Evolutionary conservation across 2,329 filamentous ascomycete genomes (phyloP).

Genomic region (Davidsoniella eucalypti): DNA sequence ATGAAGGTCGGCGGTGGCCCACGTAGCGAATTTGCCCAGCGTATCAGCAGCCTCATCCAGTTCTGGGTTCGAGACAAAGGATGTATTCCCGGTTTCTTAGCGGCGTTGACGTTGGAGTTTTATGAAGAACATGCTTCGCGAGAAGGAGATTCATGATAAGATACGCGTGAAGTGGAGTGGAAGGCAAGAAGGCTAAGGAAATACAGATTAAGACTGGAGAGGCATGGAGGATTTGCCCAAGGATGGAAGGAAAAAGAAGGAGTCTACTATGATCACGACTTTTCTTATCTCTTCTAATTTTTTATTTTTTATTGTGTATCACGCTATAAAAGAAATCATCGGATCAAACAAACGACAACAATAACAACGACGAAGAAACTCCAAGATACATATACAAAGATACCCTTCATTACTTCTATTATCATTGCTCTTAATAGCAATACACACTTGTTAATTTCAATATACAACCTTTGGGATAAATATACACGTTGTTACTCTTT

Average conservation of each 20-base stretch:
- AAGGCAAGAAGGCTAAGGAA: not conserved
- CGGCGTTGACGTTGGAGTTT: constrained; percentile 82
- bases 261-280: not conserved
- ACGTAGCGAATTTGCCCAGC: constrained; percentile 66
- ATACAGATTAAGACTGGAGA: not conserved
- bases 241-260: not conserved
- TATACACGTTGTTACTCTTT: no score
- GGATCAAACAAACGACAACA: no score
- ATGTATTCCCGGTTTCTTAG: constrained; percentile 84
- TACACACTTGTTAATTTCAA: no score
- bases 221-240: no score
- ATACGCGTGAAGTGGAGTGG: not conserved
- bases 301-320: not conserved
- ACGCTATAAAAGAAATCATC: not conserved
- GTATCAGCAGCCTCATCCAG: constrained; percentile 73
- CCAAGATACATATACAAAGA: no score
- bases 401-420: not conserved
- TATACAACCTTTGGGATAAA: no score
- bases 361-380: no score
- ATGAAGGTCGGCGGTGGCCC: constrained; percentile 96
- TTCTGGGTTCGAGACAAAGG: constrained; percentile 94
- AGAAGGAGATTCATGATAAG: not conserved
- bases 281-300: not conserved
- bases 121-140: constrained; percentile 44
- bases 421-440: not conserved